A percentile compares a stretch with the other conserved stretches of the same genome.
phyloP scores from a whole-genome alignment of 257 asterid species.

The Fraxinus pennsylvanica region DNA sequence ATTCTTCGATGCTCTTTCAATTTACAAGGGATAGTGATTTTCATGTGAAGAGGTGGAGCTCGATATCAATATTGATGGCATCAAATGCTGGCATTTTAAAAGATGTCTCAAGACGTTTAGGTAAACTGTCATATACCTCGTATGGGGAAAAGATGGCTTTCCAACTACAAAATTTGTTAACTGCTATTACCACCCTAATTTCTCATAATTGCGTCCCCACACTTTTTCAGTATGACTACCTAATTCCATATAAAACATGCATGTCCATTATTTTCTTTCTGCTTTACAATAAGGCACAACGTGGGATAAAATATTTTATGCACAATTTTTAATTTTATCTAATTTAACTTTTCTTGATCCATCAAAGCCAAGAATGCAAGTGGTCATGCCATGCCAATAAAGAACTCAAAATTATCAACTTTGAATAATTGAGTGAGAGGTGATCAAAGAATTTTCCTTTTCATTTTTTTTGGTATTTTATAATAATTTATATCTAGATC shows the following conservation, averaged over 20 bases:
- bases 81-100: neutral
- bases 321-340: neutral
- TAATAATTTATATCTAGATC: too few relatives aligned
- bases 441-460: neutral
- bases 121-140: neutral
- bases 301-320: neutral
- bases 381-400: neutral
- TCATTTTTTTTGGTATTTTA: too few relatives aligned
- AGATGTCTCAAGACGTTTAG: neutral
- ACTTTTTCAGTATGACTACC: neutral
- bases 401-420: too few relatives aligned
- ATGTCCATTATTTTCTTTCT: neutral
- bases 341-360: neutral
- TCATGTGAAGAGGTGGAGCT: neutral
- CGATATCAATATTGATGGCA: too few relatives aligned
- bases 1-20: neutral
- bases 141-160: rapidly evolving
- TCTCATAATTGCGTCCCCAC: neutral
- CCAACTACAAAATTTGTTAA: too few relatives aligned
- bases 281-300: neutral
- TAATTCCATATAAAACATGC: neutral
- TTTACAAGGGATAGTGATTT: too few relatives aligned
- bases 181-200: neutral
- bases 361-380: neutral
- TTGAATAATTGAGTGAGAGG: neutral